These are phyloP conservation scores for Podaxis mareebaensis DNA, from an alignment of 768 basidiomycete genomes.

Conservation along the genomic window DNA sequence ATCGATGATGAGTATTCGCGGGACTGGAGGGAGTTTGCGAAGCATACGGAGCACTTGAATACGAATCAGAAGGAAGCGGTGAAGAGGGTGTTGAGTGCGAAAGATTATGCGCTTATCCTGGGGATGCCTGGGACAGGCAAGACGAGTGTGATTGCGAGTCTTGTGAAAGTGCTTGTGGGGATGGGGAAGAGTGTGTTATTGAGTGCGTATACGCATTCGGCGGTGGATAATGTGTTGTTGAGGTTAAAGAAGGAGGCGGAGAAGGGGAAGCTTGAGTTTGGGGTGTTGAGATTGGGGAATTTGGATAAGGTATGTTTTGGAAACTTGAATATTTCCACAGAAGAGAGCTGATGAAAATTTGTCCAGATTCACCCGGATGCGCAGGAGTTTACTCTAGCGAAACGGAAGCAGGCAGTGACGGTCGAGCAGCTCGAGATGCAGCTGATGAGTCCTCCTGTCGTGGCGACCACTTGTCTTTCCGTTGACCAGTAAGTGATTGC, in stretches of 20 bases:
- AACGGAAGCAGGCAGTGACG: conserved; percentile 53
- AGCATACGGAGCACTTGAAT: conserved; percentile 54
- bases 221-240: conserved; percentile 93
- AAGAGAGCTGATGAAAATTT: neutral
- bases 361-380: conserved; percentile 81
- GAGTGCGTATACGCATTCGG: conserved; percentile 95
- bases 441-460: conserved; percentile 86
- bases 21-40: conserved; percentile 19
- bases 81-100: conserved; percentile 69
- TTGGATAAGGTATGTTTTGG: conserved; percentile 72
- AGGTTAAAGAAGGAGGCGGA: conserved; percentile 58
- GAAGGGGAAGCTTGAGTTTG: conserved; percentile 47
- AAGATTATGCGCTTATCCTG: conserved; percentile 89
- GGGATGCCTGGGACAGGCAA: conserved; percentile 99
- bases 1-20: conserved; percentile 14
- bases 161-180: conserved; percentile 77
- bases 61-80: conserved; percentile 72
- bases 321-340: neutral
- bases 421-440: conserved; percentile 84
- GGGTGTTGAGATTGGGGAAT: conserved; percentile 86
- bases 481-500: conserved; percentile 80
- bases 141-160: conserved; percentile 89
- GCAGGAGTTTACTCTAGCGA: conserved; percentile 66
- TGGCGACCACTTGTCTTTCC: conserved; percentile 93
- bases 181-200: conserved; percentile 87